Evolutionary conservation across 2,329 filamentous ascomycete species (phyloP).

Genomic region (Didymella glomerata): DNA sequence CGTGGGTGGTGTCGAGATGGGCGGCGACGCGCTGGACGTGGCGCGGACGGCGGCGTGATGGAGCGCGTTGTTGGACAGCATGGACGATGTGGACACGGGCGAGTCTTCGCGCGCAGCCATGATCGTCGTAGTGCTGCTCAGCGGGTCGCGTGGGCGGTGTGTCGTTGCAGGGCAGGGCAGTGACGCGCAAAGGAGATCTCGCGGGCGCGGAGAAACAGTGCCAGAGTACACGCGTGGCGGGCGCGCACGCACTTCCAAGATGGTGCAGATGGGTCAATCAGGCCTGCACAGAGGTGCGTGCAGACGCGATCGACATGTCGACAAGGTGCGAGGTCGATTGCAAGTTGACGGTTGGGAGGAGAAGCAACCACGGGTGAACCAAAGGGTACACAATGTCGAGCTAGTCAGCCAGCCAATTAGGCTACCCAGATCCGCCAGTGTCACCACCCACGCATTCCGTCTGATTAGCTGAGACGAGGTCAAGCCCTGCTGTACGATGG

Average conservation of each 20-base stretch:
- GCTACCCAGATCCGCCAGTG: slow-evolving; percentile 44
- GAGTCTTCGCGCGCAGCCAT: slow-evolving; percentile 47
- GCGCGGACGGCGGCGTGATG: slow-evolving; percentile 42
- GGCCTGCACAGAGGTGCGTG: slow-evolving; percentile 34
- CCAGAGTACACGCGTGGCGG: slow-evolving; percentile 42
- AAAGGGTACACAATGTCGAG: slow-evolving; percentile 48
- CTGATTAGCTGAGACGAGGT: slow-evolving; percentile 5
- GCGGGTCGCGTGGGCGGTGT: slow-evolving; percentile 33
- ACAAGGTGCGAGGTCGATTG: slow-evolving; percentile 30
- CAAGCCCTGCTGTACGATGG: not conserved
- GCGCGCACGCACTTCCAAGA: slow-evolving; percentile 28
- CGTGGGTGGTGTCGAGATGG: slow-evolving; percentile 71
- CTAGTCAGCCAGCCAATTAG: slow-evolving; percentile 50
- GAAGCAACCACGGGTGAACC: slow-evolving; percentile 34
- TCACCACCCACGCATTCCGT: slow-evolving; percentile 45
- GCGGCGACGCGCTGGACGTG: slow-evolving; percentile 62
- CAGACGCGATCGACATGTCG: slow-evolving; percentile 36
- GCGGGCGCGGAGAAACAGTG: slow-evolving; percentile 45
- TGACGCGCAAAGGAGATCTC: slow-evolving; percentile 47
- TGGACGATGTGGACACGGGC: slow-evolving; percentile 53
- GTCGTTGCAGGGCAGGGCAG: slow-evolving; percentile 38
- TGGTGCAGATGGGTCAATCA: slow-evolving; percentile 23
- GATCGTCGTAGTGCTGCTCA: slow-evolving; percentile 27
- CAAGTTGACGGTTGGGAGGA: slow-evolving; percentile 36
- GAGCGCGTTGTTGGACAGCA: slow-evolving; percentile 47